Evolutionary conservation across 441 rosid species (phyloP).

Genomic region (Croton setiger): DNA sequence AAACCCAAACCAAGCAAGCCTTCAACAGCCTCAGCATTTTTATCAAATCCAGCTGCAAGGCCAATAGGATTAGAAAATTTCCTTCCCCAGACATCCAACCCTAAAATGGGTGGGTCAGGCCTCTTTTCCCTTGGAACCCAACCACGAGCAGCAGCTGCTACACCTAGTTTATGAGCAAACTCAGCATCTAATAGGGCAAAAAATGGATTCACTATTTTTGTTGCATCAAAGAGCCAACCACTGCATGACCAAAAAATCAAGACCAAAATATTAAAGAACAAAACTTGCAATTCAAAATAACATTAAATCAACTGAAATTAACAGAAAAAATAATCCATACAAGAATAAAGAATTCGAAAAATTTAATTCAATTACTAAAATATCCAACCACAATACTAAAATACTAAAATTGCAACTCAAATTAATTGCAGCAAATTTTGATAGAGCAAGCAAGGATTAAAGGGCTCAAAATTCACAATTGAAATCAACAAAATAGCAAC

Average conservation of each 20-base stretch:
- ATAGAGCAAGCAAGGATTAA: no score
- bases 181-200: conserved; percentile 96
- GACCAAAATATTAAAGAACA: conserved; percentile 5
- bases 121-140: conserved; percentile 98
- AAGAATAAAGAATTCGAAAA: no score
- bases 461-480: no score
- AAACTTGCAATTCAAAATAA: conserved; percentile 8
- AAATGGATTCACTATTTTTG: conserved; percentile 88
- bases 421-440: no score
- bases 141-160: conserved; percentile 89
- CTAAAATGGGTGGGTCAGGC: conserved; percentile 69
- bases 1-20: conserved; percentile 89
- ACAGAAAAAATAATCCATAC: no score
- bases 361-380: no score
- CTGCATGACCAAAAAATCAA: no score
- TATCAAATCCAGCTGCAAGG: conserved; percentile 97
- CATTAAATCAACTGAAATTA: not conserved
- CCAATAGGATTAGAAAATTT: conserved; percentile 96
- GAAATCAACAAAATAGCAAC: no score
- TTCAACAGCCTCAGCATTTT: conserved; percentile 96
- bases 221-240: conserved; percentile 92
- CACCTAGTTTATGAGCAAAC: conserved; percentile 81
- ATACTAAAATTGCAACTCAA: no score
- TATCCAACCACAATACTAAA: no score
- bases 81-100: conserved; percentile 94